Percentiles rank a stretch among this genome's conserved stretches.
Evolutionary conservation across 1,139 yeast genomes (phyloP).

Genomic region (Saccharomyces uvarum): DNA sequence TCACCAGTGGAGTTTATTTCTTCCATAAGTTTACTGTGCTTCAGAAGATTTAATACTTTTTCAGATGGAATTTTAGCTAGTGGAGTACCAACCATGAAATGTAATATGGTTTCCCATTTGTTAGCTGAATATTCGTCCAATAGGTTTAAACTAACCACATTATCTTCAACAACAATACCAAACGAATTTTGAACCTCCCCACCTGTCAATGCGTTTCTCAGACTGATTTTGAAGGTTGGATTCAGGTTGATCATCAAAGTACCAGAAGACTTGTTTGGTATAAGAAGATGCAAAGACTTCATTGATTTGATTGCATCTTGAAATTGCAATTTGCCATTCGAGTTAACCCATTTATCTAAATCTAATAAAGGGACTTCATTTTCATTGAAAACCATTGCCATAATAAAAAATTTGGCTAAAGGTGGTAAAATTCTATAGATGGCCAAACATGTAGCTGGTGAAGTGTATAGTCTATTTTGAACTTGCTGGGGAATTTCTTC

Average conservation of each 20-base stretch:
- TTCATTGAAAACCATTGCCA: slow-evolving; percentile 80
- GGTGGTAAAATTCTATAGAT: slow-evolving; percentile 82
- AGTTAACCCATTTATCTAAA: slow-evolving; percentile 70
- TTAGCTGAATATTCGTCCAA: slow-evolving; percentile 74
- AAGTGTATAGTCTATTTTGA: slow-evolving; percentile 66
- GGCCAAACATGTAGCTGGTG: slow-evolving; percentile 92
- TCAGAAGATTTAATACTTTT: slow-evolving; percentile 56
- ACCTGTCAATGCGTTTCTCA: slow-evolving; percentile 81
- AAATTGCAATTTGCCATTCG: slow-evolving; percentile 41
- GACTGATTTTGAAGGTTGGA: slow-evolving; percentile 64
- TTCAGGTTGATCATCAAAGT: slow-evolving; percentile 44
- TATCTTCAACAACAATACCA: slow-evolving; percentile 46
- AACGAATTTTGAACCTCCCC: slow-evolving; percentile 43
- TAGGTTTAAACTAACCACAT: slow-evolving; percentile 49
- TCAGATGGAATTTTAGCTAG: slow-evolving; percentile 56
- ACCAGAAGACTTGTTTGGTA: slow-evolving; percentile 38
- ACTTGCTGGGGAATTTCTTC: slow-evolving; percentile 84
- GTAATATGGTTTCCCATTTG: slow-evolving; percentile 92
- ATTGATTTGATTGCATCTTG: slow-evolving; percentile 75
- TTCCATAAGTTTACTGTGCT: slow-evolving; percentile 84
- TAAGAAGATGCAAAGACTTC: slow-evolving; percentile 66
- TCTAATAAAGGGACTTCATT: slow-evolving; percentile 61
- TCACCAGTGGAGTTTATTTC: slow-evolving; percentile 40
- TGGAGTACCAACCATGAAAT: slow-evolving; percentile 94
- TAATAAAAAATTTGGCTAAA: slow-evolving; percentile 78